phyloP scores from a whole-genome alignment of 1,139 yeast genomes.

The Magnusiomyces magnusii region DNA sequence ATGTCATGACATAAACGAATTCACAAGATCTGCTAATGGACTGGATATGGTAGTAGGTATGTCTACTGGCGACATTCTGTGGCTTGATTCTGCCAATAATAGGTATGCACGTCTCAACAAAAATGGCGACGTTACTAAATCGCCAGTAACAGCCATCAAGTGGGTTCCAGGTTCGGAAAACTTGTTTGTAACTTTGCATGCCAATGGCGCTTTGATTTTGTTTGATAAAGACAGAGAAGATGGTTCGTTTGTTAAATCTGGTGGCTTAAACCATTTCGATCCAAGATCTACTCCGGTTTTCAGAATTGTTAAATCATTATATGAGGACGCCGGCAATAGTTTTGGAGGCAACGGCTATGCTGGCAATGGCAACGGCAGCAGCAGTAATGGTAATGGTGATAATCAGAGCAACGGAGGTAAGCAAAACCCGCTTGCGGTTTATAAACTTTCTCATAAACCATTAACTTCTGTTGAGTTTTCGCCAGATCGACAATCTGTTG shows the following conservation, averaged over 20 bases:
- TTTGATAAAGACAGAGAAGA: conserved; percentile 40
- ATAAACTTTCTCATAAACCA: conserved; percentile 53
- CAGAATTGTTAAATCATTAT: conserved; percentile 25
- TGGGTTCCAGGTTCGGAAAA: conserved; percentile 39
- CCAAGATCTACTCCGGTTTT: conserved; percentile 25
- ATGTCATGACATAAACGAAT: conserved; percentile 35
- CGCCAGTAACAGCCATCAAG: conserved; percentile 35
- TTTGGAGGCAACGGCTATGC: not conserved
- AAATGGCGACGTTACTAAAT: conserved; percentile 35
- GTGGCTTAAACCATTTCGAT: conserved; percentile 22
- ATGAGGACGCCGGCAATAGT: not conserved
- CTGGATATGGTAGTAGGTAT: conserved; percentile 46
- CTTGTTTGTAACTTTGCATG: conserved; percentile 36
- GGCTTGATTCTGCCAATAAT: conserved; percentile 44
- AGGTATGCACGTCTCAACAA: conserved; percentile 47
- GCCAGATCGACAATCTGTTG: conserved; percentile 36
- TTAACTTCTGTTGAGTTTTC: conserved; percentile 47
- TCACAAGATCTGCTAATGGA: conserved; percentile 34
- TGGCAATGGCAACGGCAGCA: not conserved
- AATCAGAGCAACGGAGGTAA: not conserved
- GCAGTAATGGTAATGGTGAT: conserved; percentile 13
- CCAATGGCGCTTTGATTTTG: conserved; percentile 37
- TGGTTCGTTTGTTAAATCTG: conserved; percentile 23
- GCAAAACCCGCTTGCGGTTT: conserved; percentile 49
- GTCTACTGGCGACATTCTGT: conserved; percentile 48